These are phyloP conservation scores for Gigaspora rosea DNA, from an alignment of 192 early-diverging fungal genomes.

Conservation along the genomic window DNA sequence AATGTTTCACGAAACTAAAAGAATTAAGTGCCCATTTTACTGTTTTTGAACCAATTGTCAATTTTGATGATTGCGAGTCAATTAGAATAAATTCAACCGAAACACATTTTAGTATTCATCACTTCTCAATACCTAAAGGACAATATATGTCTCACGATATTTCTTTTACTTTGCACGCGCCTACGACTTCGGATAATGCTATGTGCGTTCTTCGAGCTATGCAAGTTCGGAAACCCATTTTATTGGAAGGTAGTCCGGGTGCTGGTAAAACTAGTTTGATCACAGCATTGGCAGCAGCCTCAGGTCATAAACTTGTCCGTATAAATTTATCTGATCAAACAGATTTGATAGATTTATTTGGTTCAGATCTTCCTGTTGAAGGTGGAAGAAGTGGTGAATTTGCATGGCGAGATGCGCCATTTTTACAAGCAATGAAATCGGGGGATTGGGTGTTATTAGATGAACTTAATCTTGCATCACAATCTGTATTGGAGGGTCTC, in stretches of 20 bases:
- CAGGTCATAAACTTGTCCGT: conserved; percentile 85
- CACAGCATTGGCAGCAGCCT: conserved; percentile 71
- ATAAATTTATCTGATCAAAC: conserved; percentile 99
- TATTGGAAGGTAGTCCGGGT: conserved; percentile 96
- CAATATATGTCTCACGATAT: conserved; percentile 48
- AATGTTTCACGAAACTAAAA: conserved; percentile 49
- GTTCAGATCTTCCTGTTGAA: conserved; percentile 95
- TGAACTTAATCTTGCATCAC: conserved; percentile 97
- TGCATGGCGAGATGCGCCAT: conserved; percentile 97
- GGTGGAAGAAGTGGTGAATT: conserved; percentile 83
- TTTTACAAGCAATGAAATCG: conserved; percentile 91
- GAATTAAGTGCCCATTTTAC: conserved; percentile 48
- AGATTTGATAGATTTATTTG: conserved; percentile 98
- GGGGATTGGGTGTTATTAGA: conserved; percentile 98
- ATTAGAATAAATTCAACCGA: conserved; percentile 29
- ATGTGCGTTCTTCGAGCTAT: conserved; percentile 85
- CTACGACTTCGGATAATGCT: conserved; percentile 88
- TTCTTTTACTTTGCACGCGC: conserved; percentile 84
- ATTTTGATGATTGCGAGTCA: conserved; percentile 32
- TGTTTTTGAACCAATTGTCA: conserved; percentile 40
- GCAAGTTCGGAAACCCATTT: conserved; percentile 87
- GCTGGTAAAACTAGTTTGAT: conserved; percentile 96
- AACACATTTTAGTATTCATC: conserved; percentile 67
- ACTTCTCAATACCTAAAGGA: conserved; percentile 80
- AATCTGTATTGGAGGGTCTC: conserved; percentile 97